phyloP scores from a whole-genome alignment of 2,329 filamentous ascomycete species.

The Ophiostoma quercus region DNA sequence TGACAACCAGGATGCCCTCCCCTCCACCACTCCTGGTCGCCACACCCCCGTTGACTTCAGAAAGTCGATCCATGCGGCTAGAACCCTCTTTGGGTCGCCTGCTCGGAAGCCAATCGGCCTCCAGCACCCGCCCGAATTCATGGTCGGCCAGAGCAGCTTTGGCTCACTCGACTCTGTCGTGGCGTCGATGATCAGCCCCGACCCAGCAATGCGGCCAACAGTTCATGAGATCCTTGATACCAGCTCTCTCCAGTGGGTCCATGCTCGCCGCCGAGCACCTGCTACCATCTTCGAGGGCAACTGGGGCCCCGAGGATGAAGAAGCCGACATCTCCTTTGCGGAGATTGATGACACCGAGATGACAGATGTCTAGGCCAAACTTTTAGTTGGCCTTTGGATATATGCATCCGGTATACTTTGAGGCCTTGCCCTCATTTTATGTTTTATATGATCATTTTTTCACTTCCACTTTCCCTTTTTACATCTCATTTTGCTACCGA shows the following conservation, averaged over 20 bases:
- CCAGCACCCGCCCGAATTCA: slow-evolving; percentile 72
- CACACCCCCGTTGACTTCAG: slow-evolving; percentile 21
- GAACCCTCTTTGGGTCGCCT: slow-evolving; percentile 43
- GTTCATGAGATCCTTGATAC: slow-evolving; percentile 67
- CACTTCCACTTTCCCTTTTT: background rate
- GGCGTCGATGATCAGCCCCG: slow-evolving; percentile 77
- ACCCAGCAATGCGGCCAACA: slow-evolving; percentile 66
- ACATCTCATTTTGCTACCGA: background rate
- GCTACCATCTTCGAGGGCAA: slow-evolving; percentile 96
- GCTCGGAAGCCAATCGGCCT: slow-evolving; percentile 45
- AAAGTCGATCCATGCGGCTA: slow-evolving; percentile 29
- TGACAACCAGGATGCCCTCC: slow-evolving; percentile 20
- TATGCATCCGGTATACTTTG: background rate
- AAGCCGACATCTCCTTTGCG: slow-evolving; percentile 30
- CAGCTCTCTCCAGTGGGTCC: slow-evolving; percentile 75
- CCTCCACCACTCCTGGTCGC: slow-evolving; percentile 20
- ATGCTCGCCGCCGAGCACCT: slow-evolving; percentile 68
- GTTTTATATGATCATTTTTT: background rate
- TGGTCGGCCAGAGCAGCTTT: slow-evolving; percentile 68
- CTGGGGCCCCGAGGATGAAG: slow-evolving; percentile 67
- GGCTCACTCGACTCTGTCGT: slow-evolving; percentile 81
- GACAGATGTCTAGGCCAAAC: slow-evolving; percentile 47
- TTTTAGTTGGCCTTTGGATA: background rate
- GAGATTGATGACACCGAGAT: slow-evolving; percentile 54
- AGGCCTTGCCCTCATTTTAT: background rate